These are phyloP conservation scores for Nyctanthes arbortristis DNA, from an alignment of 257 asterid genomes.

Conservation along the genomic window DNA sequence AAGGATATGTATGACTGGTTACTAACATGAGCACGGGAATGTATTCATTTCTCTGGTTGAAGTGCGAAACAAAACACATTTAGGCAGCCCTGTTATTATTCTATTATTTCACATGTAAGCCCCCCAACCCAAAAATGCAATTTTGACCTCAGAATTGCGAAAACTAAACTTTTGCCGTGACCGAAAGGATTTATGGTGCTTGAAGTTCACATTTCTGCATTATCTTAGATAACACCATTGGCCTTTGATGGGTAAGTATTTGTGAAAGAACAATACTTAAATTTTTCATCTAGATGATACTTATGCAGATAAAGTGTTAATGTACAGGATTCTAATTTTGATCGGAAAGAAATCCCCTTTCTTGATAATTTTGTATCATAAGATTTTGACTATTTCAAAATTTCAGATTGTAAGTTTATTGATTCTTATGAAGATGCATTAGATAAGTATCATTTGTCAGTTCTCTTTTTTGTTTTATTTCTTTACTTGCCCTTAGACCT, in stretches of 20 bases:
- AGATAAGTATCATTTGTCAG: neutral
- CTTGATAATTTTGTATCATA: neutral
- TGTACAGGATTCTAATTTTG: neutral
- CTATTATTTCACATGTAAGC: too few relatives aligned
- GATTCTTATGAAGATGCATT: neutral
- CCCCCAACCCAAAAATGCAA: too few relatives aligned
- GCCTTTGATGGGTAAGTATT: neutral
- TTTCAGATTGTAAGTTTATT: neutral
- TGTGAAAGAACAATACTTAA: neutral
- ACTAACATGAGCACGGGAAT: too few relatives aligned
- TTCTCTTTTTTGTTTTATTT: neutral
- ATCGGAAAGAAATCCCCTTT: neutral
- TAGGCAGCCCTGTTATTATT: too few relatives aligned
- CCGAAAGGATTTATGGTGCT: neutral
- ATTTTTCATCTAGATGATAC: neutral
- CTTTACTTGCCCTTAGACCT: neutral
- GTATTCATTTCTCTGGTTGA: too few relatives aligned
- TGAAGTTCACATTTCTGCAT: neutral
- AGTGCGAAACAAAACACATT: too few relatives aligned
- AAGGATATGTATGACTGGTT: too few relatives aligned
- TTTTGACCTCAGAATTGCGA: neutral
- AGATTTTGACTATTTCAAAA: neutral
- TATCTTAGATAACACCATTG: neutral
- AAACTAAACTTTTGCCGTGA: neutral
- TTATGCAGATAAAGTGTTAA: too few relatives aligned